Conservation (phyloP, 1,284 basidiomycete species). For the Microbotryum silenes-acaulis region DNA sequence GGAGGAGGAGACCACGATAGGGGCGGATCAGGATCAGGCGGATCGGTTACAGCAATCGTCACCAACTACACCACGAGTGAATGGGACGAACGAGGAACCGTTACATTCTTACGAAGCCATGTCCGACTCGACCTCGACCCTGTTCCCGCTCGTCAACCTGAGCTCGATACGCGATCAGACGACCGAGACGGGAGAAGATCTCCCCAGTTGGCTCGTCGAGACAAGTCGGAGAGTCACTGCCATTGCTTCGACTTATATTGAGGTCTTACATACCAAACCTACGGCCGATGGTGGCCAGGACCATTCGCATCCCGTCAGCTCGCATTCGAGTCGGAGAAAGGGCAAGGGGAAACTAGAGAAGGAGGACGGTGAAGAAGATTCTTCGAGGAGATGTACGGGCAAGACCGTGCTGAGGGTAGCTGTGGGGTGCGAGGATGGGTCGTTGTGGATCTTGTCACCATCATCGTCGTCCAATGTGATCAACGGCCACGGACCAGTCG, state of each 20-base stretch:
- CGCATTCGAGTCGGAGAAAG: background rate
- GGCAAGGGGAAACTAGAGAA: background rate
- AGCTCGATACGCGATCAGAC: background rate
- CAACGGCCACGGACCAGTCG: background rate
- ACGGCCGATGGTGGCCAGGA: background rate
- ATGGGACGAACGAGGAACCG: too few relatives aligned
- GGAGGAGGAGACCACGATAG: too few relatives aligned
- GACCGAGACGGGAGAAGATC: background rate
- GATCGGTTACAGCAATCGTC: too few relatives aligned
- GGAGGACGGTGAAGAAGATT: background rate
- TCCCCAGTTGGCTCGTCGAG: slow-evolving; percentile 19
- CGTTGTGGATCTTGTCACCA: slow-evolving; percentile 24
- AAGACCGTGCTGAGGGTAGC: slow-evolving; percentile 9
- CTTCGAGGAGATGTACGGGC: too few relatives aligned
- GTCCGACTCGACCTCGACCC: background rate
- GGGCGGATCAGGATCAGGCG: too few relatives aligned
- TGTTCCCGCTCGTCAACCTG: background rate
- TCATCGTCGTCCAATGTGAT: background rate
- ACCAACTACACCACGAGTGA: too few relatives aligned
- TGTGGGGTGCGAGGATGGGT: slow-evolving; percentile 22
- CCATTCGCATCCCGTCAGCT: background rate
- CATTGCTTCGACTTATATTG: slow-evolving; percentile 1
- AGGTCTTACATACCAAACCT: background rate
- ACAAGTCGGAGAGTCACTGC: slow-evolving; percentile 18
- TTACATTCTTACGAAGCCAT: too few relatives aligned